Percentiles rank a stretch among this genome's conserved stretches.
Conservation (phyloP, 495 filamentous ascomycete species). For the Aspergillus bridgeri region DNA sequence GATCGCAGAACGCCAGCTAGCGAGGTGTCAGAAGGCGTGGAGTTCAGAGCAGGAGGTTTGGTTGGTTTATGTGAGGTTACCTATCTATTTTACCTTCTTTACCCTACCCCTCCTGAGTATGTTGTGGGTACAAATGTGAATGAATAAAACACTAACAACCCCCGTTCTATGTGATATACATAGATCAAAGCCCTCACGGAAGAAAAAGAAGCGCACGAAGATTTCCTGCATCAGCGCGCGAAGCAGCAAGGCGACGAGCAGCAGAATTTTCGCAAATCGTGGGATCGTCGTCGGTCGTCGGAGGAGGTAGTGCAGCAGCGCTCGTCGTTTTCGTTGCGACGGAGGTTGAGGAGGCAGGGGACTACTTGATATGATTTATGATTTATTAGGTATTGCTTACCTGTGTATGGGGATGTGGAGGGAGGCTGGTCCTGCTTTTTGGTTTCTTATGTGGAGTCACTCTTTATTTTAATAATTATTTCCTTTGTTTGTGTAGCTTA, state of each 20-base stretch:
- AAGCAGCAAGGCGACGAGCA: constrained; percentile 40
- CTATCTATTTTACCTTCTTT: neutral
- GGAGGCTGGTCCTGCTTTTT: neutral
- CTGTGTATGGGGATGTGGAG: no score
- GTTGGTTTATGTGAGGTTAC: constrained; percentile 35
- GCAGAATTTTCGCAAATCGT: constrained; percentile 39
- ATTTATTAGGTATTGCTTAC: no score
- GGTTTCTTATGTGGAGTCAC: neutral
- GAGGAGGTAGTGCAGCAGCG: constrained; percentile 13
- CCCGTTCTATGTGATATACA: no score
- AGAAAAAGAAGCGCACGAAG: constrained; percentile 38
- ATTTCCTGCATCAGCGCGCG: constrained; percentile 32
- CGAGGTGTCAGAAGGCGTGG: constrained; percentile 42
- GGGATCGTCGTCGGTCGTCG: constrained; percentile 28
- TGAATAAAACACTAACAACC: constrained; percentile 6
- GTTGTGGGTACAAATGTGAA: no score
- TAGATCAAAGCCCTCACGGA: constrained; percentile 37
- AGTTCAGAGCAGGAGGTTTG: constrained; percentile 44
- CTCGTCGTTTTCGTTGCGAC: neutral
- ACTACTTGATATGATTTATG: no score
- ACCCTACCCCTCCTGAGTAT: no score
- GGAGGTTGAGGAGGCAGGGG: constrained; percentile 5
- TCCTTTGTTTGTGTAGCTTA: neutral
- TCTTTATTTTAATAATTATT: neutral
- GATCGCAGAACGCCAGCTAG: constrained; percentile 29